Conservation (phyloP, 164 flowering plant species). For the Nelumbo lutea region DNA sequence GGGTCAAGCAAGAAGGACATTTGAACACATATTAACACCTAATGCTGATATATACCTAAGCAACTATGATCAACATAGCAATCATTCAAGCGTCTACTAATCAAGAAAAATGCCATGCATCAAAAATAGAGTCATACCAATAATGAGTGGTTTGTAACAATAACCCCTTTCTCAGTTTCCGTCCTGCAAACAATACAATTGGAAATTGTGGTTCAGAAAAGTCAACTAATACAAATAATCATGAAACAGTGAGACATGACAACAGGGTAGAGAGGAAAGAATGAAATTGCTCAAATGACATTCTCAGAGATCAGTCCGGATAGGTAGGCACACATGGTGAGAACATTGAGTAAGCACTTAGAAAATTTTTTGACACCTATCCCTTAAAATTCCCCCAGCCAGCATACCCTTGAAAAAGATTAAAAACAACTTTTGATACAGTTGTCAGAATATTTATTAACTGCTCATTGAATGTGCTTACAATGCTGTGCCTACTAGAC, state of each 20-base stretch:
- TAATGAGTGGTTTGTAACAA: constrained; percentile 83
- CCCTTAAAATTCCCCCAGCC: no score
- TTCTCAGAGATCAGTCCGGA: not conserved
- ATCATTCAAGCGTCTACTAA: not conserved
- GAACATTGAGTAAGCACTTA: no score
- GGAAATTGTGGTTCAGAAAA: not conserved
- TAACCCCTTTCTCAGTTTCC: constrained; percentile 94
- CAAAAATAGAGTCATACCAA: constrained; percentile 32
- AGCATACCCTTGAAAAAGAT: no score
- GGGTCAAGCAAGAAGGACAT: not conserved
- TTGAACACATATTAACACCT: not conserved
- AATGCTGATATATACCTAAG: not conserved
- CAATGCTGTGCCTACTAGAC: no score
- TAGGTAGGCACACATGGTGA: no score
- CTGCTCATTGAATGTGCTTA: no score
- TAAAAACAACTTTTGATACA: no score
- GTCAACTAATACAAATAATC: not conserved
- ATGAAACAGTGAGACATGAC: not conserved
- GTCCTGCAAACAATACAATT: constrained; percentile 48
- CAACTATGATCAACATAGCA: not conserved
- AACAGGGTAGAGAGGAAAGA: not conserved
- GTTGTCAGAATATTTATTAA: no score
- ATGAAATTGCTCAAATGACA: not conserved
- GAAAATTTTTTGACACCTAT: no score
- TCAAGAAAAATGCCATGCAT: not conserved